Percentiles rank a stretch among this genome's conserved stretches.
Conservation (phyloP, 495 filamentous ascomycete genomes). For the Glarea lozoyensis region DNA sequence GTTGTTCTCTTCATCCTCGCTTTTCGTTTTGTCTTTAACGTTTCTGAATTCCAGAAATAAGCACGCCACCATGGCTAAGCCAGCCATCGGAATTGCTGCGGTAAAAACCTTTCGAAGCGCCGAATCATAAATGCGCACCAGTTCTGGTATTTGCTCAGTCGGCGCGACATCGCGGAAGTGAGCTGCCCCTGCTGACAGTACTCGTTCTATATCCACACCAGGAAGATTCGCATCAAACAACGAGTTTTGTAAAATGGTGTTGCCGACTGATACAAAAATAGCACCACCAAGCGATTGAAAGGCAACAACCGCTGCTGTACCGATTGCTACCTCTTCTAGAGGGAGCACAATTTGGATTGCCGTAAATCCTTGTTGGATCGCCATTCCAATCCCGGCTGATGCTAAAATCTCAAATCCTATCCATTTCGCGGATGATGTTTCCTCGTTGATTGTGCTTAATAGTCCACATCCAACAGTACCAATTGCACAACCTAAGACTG, state of each 20-base stretch:
- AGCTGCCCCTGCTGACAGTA: slow-evolving; percentile 47
- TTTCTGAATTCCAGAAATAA: too few relatives aligned
- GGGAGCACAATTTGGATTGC: slow-evolving; percentile 59
- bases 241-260: slow-evolving; percentile 71
- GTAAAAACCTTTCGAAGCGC: slow-evolving; percentile 26
- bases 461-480: slow-evolving; percentile 61
- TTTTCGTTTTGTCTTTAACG: too few relatives aligned
- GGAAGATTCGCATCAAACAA: slow-evolving; percentile 34
- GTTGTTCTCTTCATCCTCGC: too few relatives aligned
- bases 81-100: slow-evolving; percentile 21
- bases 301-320: slow-evolving; percentile 59
- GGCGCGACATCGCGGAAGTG: slow-evolving; percentile 37
- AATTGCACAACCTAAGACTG: slow-evolving; percentile 51
- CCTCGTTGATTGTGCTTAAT: slow-evolving; percentile 49
- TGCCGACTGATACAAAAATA: slow-evolving; percentile 63
- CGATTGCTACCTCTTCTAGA: slow-evolving; percentile 54
- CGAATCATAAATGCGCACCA: slow-evolving; percentile 49
- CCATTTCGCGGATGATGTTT: slow-evolving; percentile 51
- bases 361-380: slow-evolving; percentile 48
- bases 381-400: slow-evolving; percentile 11
- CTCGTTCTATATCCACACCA: slow-evolving; percentile 12
- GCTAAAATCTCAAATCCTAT: slow-evolving; percentile 50
- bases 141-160: slow-evolving; percentile 26
- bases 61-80: too few relatives aligned
- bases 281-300: slow-evolving; percentile 64